phyloP scores from a whole-genome alignment of 2,329 filamentous ascomycete genomes.

The Teratosphaeria viscida region DNA sequence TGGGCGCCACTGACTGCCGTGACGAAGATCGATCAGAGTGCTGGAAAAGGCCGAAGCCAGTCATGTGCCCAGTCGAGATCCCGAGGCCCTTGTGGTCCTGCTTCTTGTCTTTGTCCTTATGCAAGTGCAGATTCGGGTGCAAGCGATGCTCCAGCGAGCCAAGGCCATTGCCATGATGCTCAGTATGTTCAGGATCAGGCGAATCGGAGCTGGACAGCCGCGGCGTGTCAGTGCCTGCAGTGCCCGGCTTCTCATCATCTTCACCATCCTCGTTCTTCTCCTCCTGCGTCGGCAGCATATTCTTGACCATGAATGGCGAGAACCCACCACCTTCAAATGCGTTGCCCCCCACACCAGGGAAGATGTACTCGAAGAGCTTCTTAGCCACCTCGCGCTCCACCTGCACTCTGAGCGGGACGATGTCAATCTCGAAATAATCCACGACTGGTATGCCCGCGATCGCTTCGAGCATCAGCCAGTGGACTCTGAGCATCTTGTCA shows the following conservation, averaged over 20 bases:
- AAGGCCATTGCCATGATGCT: constrained; percentile 53
- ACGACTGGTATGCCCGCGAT: constrained; percentile 96
- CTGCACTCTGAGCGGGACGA: constrained; percentile 89
- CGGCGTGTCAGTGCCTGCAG: constrained; percentile 1
- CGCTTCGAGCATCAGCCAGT: constrained; percentile 97
- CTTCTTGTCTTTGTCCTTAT: constrained; percentile 23
- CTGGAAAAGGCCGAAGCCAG: constrained; percentile 36
- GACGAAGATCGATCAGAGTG: constrained; percentile 23
- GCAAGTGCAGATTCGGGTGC: constrained; percentile 62
- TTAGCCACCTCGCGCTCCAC: constrained; percentile 87
- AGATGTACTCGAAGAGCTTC: constrained; percentile 92
- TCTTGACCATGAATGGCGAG: constrained; percentile 51
- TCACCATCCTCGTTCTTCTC: constrained; percentile 36
- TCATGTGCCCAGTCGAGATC: constrained; percentile 15
- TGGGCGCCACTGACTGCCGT: constrained; percentile 5
- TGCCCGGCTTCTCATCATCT: constrained; percentile 30
- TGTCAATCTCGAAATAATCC: constrained; percentile 88
- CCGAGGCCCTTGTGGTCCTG: constrained; percentile 23
- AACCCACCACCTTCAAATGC: constrained; percentile 43
- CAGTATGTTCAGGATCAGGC: constrained; percentile 28
- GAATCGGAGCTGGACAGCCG: constrained; percentile 1
- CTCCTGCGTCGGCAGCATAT: constrained; percentile 37
- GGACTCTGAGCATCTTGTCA: constrained; percentile 80
- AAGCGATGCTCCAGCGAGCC: constrained; percentile 74
- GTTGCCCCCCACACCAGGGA: constrained; percentile 62